A percentile compares a stretch with the other conserved stretches of the same genome.
These are phyloP conservation scores for Corylus heterophylla DNA, from an alignment of 306 rosid genomes.

Conservation along the genomic window DNA sequence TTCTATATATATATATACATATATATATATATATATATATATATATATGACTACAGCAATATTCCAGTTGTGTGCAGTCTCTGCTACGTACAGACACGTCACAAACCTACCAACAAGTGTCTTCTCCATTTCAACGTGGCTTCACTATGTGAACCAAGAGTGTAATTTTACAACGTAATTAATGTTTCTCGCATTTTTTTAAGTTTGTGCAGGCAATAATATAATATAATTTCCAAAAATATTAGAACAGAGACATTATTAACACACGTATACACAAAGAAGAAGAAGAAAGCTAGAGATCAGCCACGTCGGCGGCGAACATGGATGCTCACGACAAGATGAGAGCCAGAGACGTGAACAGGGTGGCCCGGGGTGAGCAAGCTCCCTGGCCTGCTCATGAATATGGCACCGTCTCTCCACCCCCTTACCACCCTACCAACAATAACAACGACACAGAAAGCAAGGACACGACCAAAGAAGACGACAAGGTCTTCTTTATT, in stretches of 20 bases:
- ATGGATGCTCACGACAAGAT: constrained; percentile 55
- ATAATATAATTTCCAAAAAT: neutral
- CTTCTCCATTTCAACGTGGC: neutral
- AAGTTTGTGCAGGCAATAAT: neutral
- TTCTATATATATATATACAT: too few relatives aligned
- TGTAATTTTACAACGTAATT: neutral
- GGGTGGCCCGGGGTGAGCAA: constrained; percentile 52
- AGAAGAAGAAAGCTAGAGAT: neutral
- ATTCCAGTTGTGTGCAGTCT: neutral
- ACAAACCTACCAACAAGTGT: neutral
- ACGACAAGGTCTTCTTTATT: neutral
- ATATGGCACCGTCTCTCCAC: constrained; percentile 46
- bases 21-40: too few relatives aligned
- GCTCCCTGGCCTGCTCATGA: constrained; percentile 59
- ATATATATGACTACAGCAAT: neutral
- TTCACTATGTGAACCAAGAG: neutral
- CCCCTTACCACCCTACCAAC: constrained; percentile 34
- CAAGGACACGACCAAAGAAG: neutral
- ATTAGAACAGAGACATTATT: too few relatives aligned
- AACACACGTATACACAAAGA: neutral
- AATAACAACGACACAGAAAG: neutral
- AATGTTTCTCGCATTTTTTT: neutral
- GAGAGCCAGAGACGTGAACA: constrained; percentile 52
- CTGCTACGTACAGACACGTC: neutral
- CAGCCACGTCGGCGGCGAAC: constrained; percentile 35